Base-by-base conservation (phyloP, 2,329 filamentous ascomycete species). In the Massarina eburnea region DNA sequence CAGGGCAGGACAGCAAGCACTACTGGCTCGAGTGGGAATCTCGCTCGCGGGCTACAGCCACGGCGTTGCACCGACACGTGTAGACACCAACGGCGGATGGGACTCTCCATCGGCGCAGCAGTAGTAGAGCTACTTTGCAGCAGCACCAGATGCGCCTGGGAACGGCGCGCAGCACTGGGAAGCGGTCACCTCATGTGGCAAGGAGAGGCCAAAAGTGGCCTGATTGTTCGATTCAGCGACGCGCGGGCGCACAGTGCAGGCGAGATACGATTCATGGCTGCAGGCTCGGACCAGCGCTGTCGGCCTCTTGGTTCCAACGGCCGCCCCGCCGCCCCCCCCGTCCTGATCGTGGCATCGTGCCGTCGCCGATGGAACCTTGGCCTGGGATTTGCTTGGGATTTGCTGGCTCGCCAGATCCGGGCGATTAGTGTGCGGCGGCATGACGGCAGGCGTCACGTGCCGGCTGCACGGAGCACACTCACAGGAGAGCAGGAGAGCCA, bases 191-290 rank as follows among this genome's bases (percentile, higher is more conserved):
- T 30, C 45, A 51, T 45, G 52, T 46, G 49, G 49, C 49, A 39
- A 40, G n/a, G 9, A 22, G 18, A 2, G 35, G 14, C 21, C 35
- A 37, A 49, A 46, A 45, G 44, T 55, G 46, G 49, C 44, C 39
- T 52, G 49, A 52, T 48, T 15, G 8, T 20, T 38, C 35, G 19
- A 22, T 21, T 30, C 27, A 20, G 26, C 26, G 46, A 38, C 38
- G 41, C 14, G 19, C 34, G 18, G 18, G 18, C 19, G 18, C 34
- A 12, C 18, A 22, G 22, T 17, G 39, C 21, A 19, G 8, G 30
- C 39, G 27, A 15, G 19, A 29, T 22, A 18, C n/a, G n/a, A n/a
- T n/a, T n/a, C n/a, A n/a, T n/a, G n/a, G n/a, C n/a, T n/a, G n/a
- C n/a, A n/a, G 20, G 19, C 20, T 38, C 35, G 19, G 35, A 20